These are phyloP conservation scores for Kingdonia uniflora DNA, from an alignment of 164 flowering plant genomes.

Conservation along the genomic window DNA sequence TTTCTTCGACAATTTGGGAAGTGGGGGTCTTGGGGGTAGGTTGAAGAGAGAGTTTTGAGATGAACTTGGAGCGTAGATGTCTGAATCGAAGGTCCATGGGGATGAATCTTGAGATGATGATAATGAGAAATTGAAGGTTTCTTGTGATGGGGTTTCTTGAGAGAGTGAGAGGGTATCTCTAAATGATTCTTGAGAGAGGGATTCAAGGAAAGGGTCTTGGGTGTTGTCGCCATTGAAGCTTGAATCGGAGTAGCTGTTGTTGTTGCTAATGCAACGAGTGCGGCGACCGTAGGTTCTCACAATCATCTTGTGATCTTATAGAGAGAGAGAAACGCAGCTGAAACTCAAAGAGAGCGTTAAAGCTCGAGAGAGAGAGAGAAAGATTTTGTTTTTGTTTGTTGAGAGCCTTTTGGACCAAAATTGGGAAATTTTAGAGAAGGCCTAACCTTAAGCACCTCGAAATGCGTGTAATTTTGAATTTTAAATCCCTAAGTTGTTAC, in stretches of 20 bases:
- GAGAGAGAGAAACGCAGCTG: background rate
- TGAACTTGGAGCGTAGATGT: slow-evolving; percentile 17
- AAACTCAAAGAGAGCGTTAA: background rate
- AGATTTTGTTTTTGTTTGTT: background rate
- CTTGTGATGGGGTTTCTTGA: slow-evolving; percentile 39
- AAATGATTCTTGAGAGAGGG: slow-evolving; percentile 43
- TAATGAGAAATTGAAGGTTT: slow-evolving; percentile 31
- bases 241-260: slow-evolving; percentile 31
- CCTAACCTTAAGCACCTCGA: no score
- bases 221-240: slow-evolving; percentile 21
- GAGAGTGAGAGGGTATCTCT: slow-evolving; percentile 19
- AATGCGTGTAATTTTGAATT: no score
- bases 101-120: slow-evolving; percentile 64
- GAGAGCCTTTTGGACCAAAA: no score
- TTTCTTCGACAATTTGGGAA: slow-evolving; percentile 15
- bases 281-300: slow-evolving; percentile 85
- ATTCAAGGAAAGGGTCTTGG: slow-evolving; percentile 21
- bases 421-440: no score
- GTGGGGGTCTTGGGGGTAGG: background rate
- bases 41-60: slow-evolving; percentile 6
- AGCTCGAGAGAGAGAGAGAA: background rate
- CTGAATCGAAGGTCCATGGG: slow-evolving; percentile 41
- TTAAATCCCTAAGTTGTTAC: no score
- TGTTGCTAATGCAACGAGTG: slow-evolving; percentile 31
- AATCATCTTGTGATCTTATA: slow-evolving; percentile 36